Evolutionary conservation across 805 yeast species (phyloP), one percentile per base, ranked within the genome.

Genomic region (Kurtzmaniella fragi): DNA sequence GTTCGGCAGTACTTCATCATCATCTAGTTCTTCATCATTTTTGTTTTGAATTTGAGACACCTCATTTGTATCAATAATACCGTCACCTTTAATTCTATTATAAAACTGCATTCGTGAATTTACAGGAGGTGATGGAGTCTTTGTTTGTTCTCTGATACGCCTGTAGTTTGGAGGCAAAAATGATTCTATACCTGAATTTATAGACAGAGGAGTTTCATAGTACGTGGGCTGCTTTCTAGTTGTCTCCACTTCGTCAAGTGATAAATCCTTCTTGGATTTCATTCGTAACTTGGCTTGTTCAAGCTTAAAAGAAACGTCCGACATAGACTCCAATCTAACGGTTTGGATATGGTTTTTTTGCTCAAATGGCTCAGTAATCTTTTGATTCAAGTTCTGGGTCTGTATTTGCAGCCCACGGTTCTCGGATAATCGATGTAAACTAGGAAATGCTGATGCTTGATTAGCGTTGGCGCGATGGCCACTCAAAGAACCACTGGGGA

Each of bases 161-260:
- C 35, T 8, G 31, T 16, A 40, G 28, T 43, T 49, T 4, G 61
- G 62, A 4, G 64, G 63, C 28, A 61, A 44, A 32, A 56, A 53
- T 16, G 45, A 40, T 35, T 52, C 50, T 14, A 62, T 47, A 9
- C 64, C 64, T 31, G 53, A 55, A 17, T 51, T 54, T 26, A 44
- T 47, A 2, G 62, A 48, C 2, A 58, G 41, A 14, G 67, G 64
- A 1, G 67, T 67, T 35, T 45, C 48, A 37, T 61, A 62, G 42
- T 61, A 63, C 12, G 61, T 52, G 2, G 66, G 57, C 5, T 45
- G 42, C 26, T 38, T 9, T 44, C 47, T 31, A 28, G 26, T 27
- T 39, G 41, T 17, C 37, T 31, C 33, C 23, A 11, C 17, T 11
- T 10, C 5, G 5, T 23, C 25, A 14, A 12, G 31, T 17, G 34